Percentiles rank a stretch among this genome's conserved stretches.
phyloP scores from a whole-genome alignment of 2,329 filamentous ascomycete genomes.

The Zymoseptoria pseudotritici region DNA sequence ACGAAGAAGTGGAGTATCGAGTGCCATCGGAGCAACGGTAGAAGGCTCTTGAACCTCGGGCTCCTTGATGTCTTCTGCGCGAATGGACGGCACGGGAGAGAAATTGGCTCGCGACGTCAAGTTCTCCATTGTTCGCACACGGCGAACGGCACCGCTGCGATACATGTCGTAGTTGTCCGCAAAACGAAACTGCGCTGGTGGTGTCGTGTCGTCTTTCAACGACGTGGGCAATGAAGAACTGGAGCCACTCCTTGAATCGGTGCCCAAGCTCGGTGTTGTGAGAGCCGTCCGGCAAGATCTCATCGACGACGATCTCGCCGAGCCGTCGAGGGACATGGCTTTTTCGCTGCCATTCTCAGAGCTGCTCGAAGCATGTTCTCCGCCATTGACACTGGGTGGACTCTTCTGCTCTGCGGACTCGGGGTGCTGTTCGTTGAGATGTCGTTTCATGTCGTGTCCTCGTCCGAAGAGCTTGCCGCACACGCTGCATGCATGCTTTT shows the following conservation, averaged over 20 bases:
- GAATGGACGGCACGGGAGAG: neutral
- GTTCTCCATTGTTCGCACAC: neutral
- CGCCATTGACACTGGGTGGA: slow-evolving; percentile 2
- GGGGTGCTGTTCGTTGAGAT: slow-evolving; percentile 21
- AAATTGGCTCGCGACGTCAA: neutral
- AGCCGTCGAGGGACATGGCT: slow-evolving; percentile 4
- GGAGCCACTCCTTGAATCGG: neutral
- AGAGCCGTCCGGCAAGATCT: neutral
- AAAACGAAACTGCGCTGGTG: neutral
- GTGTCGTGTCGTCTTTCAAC: neutral
- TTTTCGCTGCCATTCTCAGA: slow-evolving; percentile 3
- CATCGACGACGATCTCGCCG: slow-evolving; percentile 4
- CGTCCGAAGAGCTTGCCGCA: slow-evolving; percentile 21
- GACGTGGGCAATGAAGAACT: neutral
- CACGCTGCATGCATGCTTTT: slow-evolving; percentile 17
- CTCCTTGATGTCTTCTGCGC: neutral
- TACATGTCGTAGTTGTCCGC: neutral
- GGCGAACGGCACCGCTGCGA: neutral
- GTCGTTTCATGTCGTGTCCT: slow-evolving; percentile 21
- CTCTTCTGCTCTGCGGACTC: slow-evolving; percentile 1
- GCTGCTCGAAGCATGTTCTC: slow-evolving; percentile 4
- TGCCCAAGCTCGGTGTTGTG: neutral
- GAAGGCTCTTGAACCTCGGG: neutral
- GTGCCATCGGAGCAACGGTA: neutral
- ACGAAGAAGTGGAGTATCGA: neutral